A percentile compares a stretch with the other conserved stretches of the same genome.
Conservation (phyloP, 148 eudicot species). For the Spergularia marina region DNA sequence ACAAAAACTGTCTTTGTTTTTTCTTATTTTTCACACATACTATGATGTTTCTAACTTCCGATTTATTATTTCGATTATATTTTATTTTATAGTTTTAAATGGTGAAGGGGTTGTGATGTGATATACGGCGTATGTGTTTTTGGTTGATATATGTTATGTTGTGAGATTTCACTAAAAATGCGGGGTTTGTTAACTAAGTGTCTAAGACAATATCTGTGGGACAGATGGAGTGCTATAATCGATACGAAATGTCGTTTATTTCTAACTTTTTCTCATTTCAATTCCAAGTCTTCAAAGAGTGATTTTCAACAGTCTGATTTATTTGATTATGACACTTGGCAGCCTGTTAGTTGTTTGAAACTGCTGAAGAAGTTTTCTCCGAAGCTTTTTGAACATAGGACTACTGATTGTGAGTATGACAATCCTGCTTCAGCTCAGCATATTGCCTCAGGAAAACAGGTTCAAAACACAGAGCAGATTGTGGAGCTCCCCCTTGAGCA, state of each 20-base stretch:
- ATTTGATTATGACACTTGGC: constrained; percentile 20
- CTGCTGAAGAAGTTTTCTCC: constrained; percentile 75
- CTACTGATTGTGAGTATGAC: constrained; percentile 43
- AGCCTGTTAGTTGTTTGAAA: constrained; percentile 82
- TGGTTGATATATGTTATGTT: no score
- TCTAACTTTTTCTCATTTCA: constrained; percentile 4
- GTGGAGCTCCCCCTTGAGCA: constrained; percentile 92
- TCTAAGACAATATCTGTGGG: no score
- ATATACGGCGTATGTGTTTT: no score
- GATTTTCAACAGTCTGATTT: not conserved
- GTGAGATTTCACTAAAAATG: no score
- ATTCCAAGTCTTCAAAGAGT: not conserved
- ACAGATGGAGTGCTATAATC: no score
- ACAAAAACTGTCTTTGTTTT: no score
- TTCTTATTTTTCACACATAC: no score
- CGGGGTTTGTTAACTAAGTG: no score
- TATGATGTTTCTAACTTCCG: no score
- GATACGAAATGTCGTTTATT: not conserved
- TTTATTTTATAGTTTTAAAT: no score
- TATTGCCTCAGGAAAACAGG: constrained; percentile 40
- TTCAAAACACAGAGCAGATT: constrained; percentile 73
- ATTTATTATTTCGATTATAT: not conserved
- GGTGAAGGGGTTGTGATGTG: no score
- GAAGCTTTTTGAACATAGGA: constrained; percentile 58
- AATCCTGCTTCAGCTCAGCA: constrained; percentile 50